Evolutionary conservation across 208 protist genomes (phyloP).

Genomic region (Trypanosomatidae sp.): DNA sequence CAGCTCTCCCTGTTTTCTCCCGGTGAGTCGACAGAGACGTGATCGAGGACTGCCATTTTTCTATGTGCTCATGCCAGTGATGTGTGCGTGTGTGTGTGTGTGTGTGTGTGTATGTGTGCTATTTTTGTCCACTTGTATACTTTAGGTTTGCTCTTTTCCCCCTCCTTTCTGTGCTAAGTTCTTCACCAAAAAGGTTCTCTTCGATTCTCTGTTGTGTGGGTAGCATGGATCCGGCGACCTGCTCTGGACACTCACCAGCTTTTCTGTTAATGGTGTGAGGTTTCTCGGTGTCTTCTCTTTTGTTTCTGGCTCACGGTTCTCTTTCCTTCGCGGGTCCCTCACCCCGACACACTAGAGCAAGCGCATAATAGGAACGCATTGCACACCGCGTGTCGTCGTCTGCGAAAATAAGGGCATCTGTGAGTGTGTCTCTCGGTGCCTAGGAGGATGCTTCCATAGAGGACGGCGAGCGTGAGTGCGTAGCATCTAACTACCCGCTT

Average conservation of each 20-base stretch:
- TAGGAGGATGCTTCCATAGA: not conserved
- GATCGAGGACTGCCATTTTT: not conserved
- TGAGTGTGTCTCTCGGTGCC: not conserved
- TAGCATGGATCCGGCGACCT: not conserved
- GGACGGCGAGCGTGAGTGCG: not conserved
- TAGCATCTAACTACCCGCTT: not conserved
- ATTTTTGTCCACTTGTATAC: not conserved
- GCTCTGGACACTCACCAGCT: not conserved
- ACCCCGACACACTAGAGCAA: not conserved
- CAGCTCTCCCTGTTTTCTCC: not conserved
- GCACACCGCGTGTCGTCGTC: not conserved
- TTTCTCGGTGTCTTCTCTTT: not conserved
- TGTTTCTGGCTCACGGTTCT: not conserved
- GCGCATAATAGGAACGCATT: not conserved
- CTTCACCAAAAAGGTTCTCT: not conserved
- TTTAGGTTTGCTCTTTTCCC: not conserved
- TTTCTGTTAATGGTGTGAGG: not conserved
- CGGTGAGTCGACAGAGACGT: not conserved
- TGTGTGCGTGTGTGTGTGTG: too few species aligned
- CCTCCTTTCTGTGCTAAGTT: not conserved
- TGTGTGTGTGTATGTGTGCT: not conserved
- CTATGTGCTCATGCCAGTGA: not conserved
- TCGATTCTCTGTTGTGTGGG: not conserved
- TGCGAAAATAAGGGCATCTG: not conserved
- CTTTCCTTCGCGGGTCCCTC: not conserved